A percentile compares a stretch with the other conserved stretches of the same genome.
Conservation (phyloP, 805 yeast genomes). For the Kuraishia cidri region DNA sequence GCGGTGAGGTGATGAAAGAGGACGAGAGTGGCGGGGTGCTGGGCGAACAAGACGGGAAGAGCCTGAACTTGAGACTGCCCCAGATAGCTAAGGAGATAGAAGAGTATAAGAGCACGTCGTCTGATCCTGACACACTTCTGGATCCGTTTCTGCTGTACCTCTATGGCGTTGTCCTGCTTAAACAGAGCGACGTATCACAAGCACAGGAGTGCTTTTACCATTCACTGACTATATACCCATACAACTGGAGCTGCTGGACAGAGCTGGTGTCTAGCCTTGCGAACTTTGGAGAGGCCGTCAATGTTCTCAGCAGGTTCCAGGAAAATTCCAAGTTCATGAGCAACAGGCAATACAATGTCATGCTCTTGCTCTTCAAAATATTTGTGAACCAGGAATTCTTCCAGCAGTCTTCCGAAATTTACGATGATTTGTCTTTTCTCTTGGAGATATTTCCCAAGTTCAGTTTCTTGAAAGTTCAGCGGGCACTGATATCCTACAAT, state of each 20-base stretch:
- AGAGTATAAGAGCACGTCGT: constrained; percentile 11
- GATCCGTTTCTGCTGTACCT: constrained; percentile 66
- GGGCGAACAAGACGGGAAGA: constrained; percentile 25
- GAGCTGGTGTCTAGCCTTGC: constrained; percentile 61
- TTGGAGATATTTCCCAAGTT: constrained; percentile 59
- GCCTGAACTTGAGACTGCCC: constrained; percentile 18
- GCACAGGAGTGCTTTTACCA: constrained; percentile 57
- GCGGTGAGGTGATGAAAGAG: constrained; percentile 69
- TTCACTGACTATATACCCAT: constrained; percentile 64
- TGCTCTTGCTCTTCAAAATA: constrained; percentile 48
- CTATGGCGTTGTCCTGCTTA: constrained; percentile 57
- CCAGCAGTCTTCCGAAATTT: constrained; percentile 49
- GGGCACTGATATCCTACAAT: constrained; percentile 75
- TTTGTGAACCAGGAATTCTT: constrained; percentile 71
- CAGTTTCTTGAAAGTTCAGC: constrained; percentile 67
- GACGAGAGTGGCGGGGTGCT: constrained; percentile 68
- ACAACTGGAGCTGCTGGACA: constrained; percentile 91
- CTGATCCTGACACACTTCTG: constrained; percentile 8
- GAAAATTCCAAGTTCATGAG: constrained; percentile 23
- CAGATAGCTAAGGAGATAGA: constrained; percentile 34
- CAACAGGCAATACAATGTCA: constrained; percentile 14
- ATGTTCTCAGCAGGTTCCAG: constrained; percentile 26
- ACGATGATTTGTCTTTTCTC: constrained; percentile 39
- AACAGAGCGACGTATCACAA: constrained; percentile 45
- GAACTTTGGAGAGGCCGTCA: constrained; percentile 50